Evolutionary conservation across 1,284 basidiomycete species (phyloP).

Genomic region (Cryptococcus deneoformans): DNA sequence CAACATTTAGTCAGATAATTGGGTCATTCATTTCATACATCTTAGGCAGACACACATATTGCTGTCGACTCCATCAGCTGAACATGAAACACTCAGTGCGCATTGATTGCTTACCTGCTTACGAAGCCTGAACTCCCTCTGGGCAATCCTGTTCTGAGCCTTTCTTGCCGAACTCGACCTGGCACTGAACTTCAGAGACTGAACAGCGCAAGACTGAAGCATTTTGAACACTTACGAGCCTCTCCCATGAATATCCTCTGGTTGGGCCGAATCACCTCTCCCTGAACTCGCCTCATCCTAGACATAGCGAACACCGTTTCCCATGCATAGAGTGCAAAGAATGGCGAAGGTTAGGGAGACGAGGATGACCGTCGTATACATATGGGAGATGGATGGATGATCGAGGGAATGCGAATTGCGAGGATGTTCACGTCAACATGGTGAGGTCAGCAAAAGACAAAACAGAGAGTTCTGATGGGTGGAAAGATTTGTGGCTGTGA

Average conservation of each 20-base stretch:
- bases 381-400: background rate
- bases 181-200: background rate
- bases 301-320: background rate
- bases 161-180: conserved; percentile 40
- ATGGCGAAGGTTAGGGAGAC: no score
- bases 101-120: conserved; percentile 71
- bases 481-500: no score
- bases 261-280: background rate
- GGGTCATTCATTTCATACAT: background rate
- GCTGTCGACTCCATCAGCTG: conserved; percentile 19
- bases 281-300: conserved; percentile 4
- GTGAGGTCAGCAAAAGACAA: conserved; percentile 3
- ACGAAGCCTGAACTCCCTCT: conserved; percentile 83
- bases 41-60: conserved; percentile 33
- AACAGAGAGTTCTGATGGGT: no score
- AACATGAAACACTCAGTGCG: background rate
- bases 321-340: no score
- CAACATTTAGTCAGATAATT: background rate
- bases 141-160: conserved; percentile 82
- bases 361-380: background rate
- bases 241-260: conserved; percentile 4
- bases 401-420: background rate
- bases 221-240: conserved; percentile 1
- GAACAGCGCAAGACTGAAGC: no score
- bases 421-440: conserved; percentile 1